A percentile compares a stretch with the other conserved stretches of the same genome.
These are phyloP conservation scores for Candida ficus DNA, from an alignment of 805 yeast species.

Conservation along the genomic window DNA sequence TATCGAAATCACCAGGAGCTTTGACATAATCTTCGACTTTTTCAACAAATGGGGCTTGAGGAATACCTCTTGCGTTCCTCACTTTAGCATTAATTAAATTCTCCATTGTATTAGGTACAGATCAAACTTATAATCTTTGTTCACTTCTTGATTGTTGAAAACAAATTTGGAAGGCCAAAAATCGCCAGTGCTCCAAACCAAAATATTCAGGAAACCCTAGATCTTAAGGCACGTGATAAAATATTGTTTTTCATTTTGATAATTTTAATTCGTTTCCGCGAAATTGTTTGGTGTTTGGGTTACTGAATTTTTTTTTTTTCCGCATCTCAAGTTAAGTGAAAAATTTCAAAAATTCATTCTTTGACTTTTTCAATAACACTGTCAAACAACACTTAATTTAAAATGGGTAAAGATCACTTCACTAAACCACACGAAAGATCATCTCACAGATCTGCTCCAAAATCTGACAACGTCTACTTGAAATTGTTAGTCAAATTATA, in stretches of 20 bases:
- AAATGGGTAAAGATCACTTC: constrained; percentile 97
- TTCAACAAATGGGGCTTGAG: constrained; percentile 91
- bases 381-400: constrained; percentile 20
- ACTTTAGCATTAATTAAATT: constrained; percentile 20
- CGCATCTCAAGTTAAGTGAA: background rate
- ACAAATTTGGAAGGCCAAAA: too few species aligned
- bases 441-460: constrained; percentile 98
- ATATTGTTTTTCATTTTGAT: too few species aligned
- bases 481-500: constrained; percentile 95
- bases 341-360: background rate
- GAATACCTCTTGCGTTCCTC: constrained; percentile 88
- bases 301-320: background rate
- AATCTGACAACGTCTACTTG: constrained; percentile 99
- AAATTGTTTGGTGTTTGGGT: constrained; percentile 3
- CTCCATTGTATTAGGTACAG: constrained; percentile 13
- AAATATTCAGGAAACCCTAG: too few species aligned
- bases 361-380: background rate
- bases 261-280: too few species aligned
- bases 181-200: background rate
- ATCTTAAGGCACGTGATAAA: too few species aligned
- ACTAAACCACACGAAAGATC: constrained; percentile 93
- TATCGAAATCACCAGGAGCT: constrained; percentile 63
- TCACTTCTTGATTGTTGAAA: too few species aligned
- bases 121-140: too few species aligned
- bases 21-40: constrained; percentile 72